phyloP scores from a whole-genome alignment of 208 protist genomes.

The Herpetomonas samuelpessoai region DNA sequence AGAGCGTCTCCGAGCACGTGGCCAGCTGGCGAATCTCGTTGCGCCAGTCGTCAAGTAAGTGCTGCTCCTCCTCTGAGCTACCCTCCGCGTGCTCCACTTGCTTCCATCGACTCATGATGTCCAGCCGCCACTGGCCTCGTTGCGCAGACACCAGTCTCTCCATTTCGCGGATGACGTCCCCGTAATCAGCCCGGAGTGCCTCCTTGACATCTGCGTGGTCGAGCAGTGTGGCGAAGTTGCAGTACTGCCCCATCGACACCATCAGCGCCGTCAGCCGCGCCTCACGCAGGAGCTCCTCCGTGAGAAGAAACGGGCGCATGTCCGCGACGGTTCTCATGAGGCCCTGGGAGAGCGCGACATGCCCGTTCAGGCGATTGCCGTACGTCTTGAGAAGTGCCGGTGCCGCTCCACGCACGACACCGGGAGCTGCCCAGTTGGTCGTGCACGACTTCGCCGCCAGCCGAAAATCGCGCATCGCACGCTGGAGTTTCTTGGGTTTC shows the following conservation, averaged over 20 bases:
- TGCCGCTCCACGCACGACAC: background rate
- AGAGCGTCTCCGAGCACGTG: background rate
- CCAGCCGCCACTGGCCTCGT: slow-evolving; percentile 4
- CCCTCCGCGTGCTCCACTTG: background rate
- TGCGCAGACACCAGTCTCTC: slow-evolving; percentile 10
- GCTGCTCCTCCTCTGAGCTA: background rate
- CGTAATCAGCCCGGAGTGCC: background rate
- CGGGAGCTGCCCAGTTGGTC: slow-evolving; percentile 1
- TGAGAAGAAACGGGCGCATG: background rate
- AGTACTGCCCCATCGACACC: slow-evolving; percentile 27
- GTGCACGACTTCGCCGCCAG: background rate
- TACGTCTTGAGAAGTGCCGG: background rate
- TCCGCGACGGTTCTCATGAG: background rate
- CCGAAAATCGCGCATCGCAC: background rate
- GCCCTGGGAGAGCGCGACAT: background rate
- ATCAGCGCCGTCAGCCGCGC: slow-evolving; percentile 13
- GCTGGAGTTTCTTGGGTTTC: background rate
- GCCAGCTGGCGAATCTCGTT: background rate
- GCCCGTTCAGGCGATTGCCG: background rate
- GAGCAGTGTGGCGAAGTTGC: slow-evolving; percentile 15
- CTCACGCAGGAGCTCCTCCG: background rate
- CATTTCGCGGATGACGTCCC: background rate
- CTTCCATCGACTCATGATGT: background rate
- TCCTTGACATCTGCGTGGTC: slow-evolving; percentile 11
- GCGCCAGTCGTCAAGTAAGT: background rate